These are phyloP conservation scores for Candida pseudofarinosa DNA, from an alignment of 805 yeast species.

Conservation along the genomic window DNA sequence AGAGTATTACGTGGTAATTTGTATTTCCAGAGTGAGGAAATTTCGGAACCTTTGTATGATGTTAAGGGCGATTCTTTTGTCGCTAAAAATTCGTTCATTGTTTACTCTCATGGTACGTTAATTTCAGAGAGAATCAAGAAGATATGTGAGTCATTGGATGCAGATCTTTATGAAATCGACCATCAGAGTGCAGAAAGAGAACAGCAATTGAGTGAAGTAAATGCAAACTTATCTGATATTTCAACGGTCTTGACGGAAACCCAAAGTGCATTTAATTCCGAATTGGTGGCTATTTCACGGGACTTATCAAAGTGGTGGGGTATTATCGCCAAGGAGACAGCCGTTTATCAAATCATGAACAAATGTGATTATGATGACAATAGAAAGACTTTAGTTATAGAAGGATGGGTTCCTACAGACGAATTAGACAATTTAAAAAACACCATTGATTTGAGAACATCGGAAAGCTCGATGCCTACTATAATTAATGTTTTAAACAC, in stretches of 20 bases:
- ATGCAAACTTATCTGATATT: conserved; percentile 28
- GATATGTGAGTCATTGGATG: conserved; percentile 88
- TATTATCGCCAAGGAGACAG: conserved; percentile 66
- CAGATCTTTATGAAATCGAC: conserved; percentile 64
- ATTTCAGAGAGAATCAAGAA: conserved; percentile 69
- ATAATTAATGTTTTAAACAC: conserved; percentile 61
- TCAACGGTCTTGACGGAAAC: conserved; percentile 31
- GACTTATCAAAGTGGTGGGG: conserved; percentile 72
- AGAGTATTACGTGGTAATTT: conserved; percentile 91
- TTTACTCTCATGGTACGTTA: conserved; percentile 86
- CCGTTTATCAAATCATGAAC: conserved; percentile 75
- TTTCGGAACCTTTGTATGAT: conserved; percentile 67
- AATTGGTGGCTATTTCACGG: conserved; percentile 72
- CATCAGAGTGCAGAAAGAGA: conserved; percentile 21
- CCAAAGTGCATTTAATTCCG: conserved; percentile 66
- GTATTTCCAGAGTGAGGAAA: conserved; percentile 68
- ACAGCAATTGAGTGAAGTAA: conserved; percentile 26
- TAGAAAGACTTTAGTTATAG: conserved; percentile 86
- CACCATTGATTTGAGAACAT: conserved; percentile 62
- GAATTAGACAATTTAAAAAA: conserved; percentile 65
- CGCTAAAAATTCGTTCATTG: conserved; percentile 78
- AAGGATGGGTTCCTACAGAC: conserved; percentile 92
- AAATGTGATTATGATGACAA: conserved; percentile 74
- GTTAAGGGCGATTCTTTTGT: conserved; percentile 50
- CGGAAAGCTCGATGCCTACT: conserved; percentile 45